phyloP scores from a whole-genome alignment of 768 basidiomycete species.

The Filobasidium wieringae region DNA sequence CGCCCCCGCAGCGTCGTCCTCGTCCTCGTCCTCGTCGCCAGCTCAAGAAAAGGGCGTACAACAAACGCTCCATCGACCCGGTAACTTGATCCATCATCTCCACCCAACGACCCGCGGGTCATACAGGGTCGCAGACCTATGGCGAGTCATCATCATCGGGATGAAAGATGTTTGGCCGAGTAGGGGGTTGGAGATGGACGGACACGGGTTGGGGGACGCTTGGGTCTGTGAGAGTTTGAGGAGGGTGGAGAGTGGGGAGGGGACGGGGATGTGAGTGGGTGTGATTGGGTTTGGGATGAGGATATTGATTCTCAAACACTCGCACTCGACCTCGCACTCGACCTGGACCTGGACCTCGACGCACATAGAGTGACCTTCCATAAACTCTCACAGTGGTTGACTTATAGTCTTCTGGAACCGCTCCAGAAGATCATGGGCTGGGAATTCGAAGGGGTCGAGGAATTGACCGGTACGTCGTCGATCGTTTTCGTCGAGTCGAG shows the following conservation, averaged over 20 bases:
- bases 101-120: neutral
- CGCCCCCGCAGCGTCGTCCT: no score
- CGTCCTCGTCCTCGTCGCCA: no score
- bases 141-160: neutral
- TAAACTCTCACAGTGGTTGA: conserved; percentile 88
- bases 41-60: neutral
- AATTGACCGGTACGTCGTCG: conserved; percentile 53
- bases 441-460: conserved; percentile 52
- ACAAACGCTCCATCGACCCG: conserved; percentile 70
- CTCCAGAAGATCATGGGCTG: conserved; percentile 66
- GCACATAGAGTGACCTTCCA: conserved; percentile 81
- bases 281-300: no score
- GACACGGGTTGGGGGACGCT: neutral
- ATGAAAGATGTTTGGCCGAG: neutral
- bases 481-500: conserved; percentile 52
- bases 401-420: conserved; percentile 76
- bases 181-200: neutral
- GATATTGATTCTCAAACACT: no score
- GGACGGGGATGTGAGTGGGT: neutral
- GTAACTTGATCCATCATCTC: conserved; percentile 40
- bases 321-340: no score
- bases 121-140: neutral
- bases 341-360: no score
- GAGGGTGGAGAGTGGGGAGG: neutral
- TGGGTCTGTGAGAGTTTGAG: neutral